Conservation (phyloP, 23 red algal genomes). For the Gracilariopsis chorda region DNA sequence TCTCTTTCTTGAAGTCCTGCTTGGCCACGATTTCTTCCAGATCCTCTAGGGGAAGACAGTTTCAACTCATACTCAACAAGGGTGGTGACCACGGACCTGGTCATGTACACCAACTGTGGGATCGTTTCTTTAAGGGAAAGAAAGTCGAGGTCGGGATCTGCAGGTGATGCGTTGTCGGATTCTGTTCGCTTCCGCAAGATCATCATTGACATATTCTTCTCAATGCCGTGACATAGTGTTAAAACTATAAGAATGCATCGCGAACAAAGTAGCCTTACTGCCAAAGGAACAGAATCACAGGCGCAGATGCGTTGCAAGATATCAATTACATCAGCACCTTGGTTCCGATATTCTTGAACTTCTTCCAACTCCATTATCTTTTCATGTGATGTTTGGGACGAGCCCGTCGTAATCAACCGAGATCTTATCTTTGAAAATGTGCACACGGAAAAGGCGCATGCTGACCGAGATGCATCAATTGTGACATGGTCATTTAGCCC, state of each 20-base stretch:
- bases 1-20: neutral
- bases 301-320: conserved; percentile 15
- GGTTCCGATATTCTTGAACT: neutral
- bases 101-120: neutral
- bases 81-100: neutral
- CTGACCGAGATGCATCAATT: neutral
- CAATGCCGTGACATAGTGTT: conserved; percentile 37
- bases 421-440: conserved; percentile 31
- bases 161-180: neutral
- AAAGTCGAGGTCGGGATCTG: neutral
- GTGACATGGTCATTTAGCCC: neutral
- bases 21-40: neutral
- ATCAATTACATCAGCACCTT: conserved; percentile 14
- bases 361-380: conserved; percentile 14
- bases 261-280: neutral
- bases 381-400: neutral
- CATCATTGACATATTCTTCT: neutral
- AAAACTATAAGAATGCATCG: conserved; percentile 37
- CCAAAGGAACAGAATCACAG: neutral
- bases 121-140: neutral
- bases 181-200: neutral
- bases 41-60: neutral
- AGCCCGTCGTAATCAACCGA: neutral
- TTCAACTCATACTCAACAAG: neutral
- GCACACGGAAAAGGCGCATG: conserved; percentile 24